These are phyloP conservation scores for Pulveroboletus frians DNA, from an alignment of 768 basidiomycete genomes.

Conservation along the genomic window DNA sequence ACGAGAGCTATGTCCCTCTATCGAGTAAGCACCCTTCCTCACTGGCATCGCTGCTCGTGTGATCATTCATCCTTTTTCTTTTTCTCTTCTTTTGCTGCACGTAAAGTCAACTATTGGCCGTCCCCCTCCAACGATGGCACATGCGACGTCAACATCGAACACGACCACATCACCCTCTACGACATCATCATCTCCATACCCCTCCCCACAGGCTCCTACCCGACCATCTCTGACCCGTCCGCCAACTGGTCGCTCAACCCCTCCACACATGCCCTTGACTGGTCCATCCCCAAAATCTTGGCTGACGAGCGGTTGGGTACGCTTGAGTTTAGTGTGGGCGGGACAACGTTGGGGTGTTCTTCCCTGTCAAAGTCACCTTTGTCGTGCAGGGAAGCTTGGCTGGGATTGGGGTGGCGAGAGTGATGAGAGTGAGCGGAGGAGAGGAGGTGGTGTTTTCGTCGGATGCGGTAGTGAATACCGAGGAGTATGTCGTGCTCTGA, in stretches of 20 bases:
- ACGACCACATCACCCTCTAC: slow-evolving; percentile 70
- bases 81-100: not conserved
- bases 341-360: slow-evolving; percentile 83
- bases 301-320: slow-evolving; percentile 66
- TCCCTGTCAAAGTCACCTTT: slow-evolving; percentile 86
- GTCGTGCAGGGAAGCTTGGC: slow-evolving; percentile 76
- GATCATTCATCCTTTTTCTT: no score
- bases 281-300: slow-evolving; percentile 72
- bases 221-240: slow-evolving; percentile 65
- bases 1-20: slow-evolving; percentile 87
- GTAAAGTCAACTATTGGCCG: slow-evolving; percentile 95
- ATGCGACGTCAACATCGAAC: slow-evolving; percentile 92
- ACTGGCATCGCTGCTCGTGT: not conserved
- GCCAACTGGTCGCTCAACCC: slow-evolving; percentile 79
- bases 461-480: slow-evolving; percentile 48
- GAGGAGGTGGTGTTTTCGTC: slow-evolving; percentile 52
- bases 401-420: slow-evolving; percentile 61
- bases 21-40: slow-evolving; percentile 73
- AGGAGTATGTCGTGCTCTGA: slow-evolving; percentile 54
- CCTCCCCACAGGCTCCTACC: slow-evolving; percentile 83
- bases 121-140: slow-evolving; percentile 89
- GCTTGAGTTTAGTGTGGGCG: slow-evolving; percentile 86
- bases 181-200: slow-evolving; percentile 90
- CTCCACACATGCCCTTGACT: slow-evolving; percentile 74
- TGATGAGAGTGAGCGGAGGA: slow-evolving; percentile 50